phyloP scores from a whole-genome alignment of 2,329 filamentous ascomycete species.

The Hypoxylon sp. region DNA sequence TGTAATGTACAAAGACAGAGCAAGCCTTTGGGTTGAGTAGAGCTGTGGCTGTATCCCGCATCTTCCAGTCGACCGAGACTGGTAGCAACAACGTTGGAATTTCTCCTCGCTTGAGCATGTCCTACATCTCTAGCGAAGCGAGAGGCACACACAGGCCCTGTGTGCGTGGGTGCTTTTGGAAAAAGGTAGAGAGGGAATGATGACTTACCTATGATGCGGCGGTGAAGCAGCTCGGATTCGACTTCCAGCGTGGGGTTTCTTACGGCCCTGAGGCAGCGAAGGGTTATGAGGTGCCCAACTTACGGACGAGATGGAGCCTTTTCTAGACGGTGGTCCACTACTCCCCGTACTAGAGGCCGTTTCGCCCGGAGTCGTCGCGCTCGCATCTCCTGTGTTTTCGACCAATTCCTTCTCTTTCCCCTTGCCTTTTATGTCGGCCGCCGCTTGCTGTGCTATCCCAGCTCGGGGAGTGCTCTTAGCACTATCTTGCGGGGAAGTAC shows the following conservation, averaged over 20 bases:
- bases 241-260: slow-evolving; percentile 58
- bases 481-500: slow-evolving; percentile 25
- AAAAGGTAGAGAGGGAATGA: slow-evolving; percentile 19
- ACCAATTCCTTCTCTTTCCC: slow-evolving; percentile 43
- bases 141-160: slow-evolving; percentile 1
- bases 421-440: slow-evolving; percentile 33
- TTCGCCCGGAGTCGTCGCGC: slow-evolving; percentile 52
- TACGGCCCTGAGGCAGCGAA: slow-evolving; percentile 61
- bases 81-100: slow-evolving; percentile 11
- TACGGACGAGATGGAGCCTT: slow-evolving; percentile 62
- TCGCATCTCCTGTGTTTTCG: slow-evolving; percentile 49
- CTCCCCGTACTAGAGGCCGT: slow-evolving; percentile 53
- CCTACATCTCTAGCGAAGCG: background rate
- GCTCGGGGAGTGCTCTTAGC: slow-evolving; percentile 28
- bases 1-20: slow-evolving; percentile 33
- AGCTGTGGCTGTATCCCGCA: slow-evolving; percentile 16
- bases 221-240: slow-evolving; percentile 62
- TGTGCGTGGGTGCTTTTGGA: slow-evolving; percentile 10
- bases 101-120: slow-evolving; percentile 14
- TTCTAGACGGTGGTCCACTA: slow-evolving; percentile 54
- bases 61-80: slow-evolving; percentile 20
- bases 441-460: slow-evolving; percentile 27
- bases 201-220: slow-evolving; percentile 61
- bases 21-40: slow-evolving; percentile 14
- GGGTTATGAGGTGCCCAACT: slow-evolving; percentile 59